phyloP scores from a whole-genome alignment of 768 basidiomycete genomes.

The Leccinum ochraceum region DNA sequence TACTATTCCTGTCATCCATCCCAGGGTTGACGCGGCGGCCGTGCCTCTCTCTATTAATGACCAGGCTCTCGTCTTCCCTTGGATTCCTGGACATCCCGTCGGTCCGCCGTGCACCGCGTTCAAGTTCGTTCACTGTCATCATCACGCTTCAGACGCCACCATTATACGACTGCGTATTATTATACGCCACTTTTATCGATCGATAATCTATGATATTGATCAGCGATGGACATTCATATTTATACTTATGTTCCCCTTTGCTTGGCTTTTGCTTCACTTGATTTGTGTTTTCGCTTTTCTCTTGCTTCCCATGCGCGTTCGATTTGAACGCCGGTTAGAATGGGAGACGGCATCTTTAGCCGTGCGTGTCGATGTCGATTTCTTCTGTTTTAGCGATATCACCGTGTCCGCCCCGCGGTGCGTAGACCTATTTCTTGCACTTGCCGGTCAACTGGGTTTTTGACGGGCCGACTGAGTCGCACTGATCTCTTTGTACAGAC shows the following conservation, averaged over 20 bases:
- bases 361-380: no score
- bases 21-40: neutral
- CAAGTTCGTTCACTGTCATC: neutral
- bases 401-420: no score
- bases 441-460: no score
- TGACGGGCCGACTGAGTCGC: no score
- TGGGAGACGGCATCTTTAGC: no score
- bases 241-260: neutral
- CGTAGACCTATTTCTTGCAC: no score
- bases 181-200: neutral
- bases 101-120: neutral
- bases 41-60: neutral
- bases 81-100: neutral
- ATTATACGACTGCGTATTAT: neutral
- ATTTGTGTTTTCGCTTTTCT: neutral
- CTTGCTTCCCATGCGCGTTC: neutral
- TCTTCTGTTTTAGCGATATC: no score
- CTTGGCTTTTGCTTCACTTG: neutral
- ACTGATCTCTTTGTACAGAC: no score
- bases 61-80: neutral
- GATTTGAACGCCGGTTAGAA: neutral
- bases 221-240: neutral
- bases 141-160: neutral
- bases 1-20: neutral
- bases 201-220: neutral